These are phyloP conservation scores for Tephrocybe sp. DNA, from an alignment of 768 basidiomycete genomes.

Conservation along the genomic window DNA sequence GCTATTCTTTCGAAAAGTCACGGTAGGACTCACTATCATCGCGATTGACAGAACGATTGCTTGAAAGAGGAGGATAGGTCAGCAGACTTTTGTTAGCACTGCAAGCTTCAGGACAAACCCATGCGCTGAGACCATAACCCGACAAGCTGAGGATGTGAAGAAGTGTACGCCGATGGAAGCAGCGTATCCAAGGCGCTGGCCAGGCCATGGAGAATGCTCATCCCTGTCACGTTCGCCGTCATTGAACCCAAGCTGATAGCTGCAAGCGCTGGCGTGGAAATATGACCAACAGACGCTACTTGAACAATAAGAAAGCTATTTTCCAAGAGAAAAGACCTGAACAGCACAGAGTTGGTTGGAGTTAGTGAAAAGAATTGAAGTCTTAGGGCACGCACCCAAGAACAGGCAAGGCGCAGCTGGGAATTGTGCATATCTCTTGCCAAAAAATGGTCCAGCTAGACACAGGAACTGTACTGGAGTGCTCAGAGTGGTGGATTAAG, in stretches of 20 bases:
- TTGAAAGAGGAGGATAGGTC: background rate
- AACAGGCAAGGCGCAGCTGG: conserved; percentile 10
- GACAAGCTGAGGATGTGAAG: conserved; percentile 26
- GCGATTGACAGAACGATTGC: background rate
- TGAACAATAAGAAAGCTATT: too few species aligned
- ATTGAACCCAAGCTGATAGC: conserved; percentile 51
- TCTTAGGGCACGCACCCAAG: conserved; percentile 5
- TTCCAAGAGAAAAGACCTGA: too few species aligned
- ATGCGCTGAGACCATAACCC: conserved; percentile 74
- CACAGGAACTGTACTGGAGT: too few species aligned
- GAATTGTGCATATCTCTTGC: conserved; percentile 11
- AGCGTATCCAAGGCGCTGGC: conserved; percentile 68
- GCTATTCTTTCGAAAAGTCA: background rate
- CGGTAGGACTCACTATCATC: background rate
- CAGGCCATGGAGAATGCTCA: conserved; percentile 51
- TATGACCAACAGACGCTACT: conserved; percentile 70
- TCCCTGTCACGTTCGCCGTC: conserved; percentile 36
- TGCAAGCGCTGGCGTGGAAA: conserved; percentile 70
- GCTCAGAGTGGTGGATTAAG: too few species aligned
- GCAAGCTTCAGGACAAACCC: conserved; percentile 29
- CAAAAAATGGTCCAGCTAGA: too few species aligned
- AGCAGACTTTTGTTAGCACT: too few species aligned
- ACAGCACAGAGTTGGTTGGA: background rate
- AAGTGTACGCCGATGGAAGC: conserved; percentile 75
- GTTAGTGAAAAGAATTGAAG: background rate